Conservation (phyloP, 2,329 filamentous ascomycete species). For the Alternaria sp. region DNA sequence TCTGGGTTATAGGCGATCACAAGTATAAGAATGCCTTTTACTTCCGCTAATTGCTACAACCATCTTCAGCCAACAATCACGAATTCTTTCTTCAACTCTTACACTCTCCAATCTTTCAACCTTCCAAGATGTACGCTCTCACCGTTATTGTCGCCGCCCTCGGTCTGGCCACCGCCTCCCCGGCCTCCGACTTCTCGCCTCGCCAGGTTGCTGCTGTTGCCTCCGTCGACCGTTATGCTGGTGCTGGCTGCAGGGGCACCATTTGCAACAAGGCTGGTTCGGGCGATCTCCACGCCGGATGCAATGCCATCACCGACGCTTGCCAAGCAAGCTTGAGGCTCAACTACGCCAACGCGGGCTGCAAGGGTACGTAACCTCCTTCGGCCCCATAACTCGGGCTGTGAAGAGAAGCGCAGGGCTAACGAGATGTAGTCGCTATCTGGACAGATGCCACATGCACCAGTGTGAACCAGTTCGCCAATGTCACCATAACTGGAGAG, state of each 20-base stretch:
- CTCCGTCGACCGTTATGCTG: slow-evolving; percentile 21
- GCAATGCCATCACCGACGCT: slow-evolving; percentile 15
- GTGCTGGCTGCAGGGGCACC: slow-evolving; percentile 12
- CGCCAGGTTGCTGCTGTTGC: slow-evolving; percentile 13
- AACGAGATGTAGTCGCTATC: slow-evolving; percentile 4
- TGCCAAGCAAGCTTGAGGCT: slow-evolving; percentile 15
- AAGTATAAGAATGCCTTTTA: background rate
- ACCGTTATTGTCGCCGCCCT: slow-evolving; percentile 9
- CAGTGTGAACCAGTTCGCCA: slow-evolving; percentile 6
- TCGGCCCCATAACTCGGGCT: background rate
- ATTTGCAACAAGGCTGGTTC: slow-evolving; percentile 23
- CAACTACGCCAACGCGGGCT: slow-evolving; percentile 18
- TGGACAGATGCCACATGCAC: slow-evolving; percentile 13
- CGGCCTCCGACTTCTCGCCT: slow-evolving; percentile 1
- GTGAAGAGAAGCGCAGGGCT: background rate
- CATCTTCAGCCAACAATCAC: background rate
- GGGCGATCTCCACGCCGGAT: slow-evolving; percentile 16
- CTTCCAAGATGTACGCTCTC: slow-evolving; percentile 4
- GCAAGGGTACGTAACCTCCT: slow-evolving; percentile 6
- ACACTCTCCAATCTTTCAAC: background rate
- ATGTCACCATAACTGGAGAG: slow-evolving; percentile 1
- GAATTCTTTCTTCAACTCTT: background rate
- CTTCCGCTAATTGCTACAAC: background rate
- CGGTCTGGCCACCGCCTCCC: slow-evolving; percentile 9
- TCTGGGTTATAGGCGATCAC: background rate